phyloP scores from a whole-genome alignment of 73 alveolate genomes.

The Blepharisma stoltei region DNA sequence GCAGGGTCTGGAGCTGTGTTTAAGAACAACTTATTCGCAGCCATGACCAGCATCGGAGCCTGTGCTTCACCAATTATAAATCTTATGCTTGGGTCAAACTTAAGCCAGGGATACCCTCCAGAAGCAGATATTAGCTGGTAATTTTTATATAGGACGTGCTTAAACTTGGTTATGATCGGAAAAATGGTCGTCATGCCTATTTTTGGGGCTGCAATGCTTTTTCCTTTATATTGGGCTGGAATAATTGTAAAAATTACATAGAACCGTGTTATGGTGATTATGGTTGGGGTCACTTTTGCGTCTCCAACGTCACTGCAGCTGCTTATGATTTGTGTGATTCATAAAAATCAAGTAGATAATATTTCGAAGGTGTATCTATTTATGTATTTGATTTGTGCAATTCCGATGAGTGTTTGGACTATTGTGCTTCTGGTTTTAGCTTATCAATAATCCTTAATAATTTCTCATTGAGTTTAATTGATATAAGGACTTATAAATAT shows the following conservation, averaged over 20 bases:
- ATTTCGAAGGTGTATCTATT: neutral
- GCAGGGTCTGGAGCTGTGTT: constrained; percentile 16
- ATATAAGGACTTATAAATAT: no score
- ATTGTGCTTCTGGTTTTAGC: neutral
- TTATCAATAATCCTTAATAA: neutral
- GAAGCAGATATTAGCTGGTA: neutral
- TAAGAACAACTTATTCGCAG: neutral
- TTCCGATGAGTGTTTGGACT: constrained; percentile 27
- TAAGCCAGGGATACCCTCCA: constrained; percentile 5
- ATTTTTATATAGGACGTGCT: neutral
- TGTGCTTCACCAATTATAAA: neutral
- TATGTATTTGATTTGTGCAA: constrained; percentile 8
- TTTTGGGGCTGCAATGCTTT: neutral
- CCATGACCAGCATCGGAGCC: neutral
- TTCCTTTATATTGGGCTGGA: constrained; percentile 5
- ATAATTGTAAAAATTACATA: neutral
- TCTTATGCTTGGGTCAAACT: neutral
- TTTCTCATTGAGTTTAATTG: neutral
- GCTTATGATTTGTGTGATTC: constrained; percentile 9
- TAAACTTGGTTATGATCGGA: neutral
- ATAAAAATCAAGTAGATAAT: neutral
- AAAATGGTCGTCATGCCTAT: constrained; percentile 7
- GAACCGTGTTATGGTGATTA: neutral
- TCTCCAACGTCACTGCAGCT: constrained; percentile 4
- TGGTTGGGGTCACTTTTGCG: neutral